Evolutionary conservation across 2,329 filamentous ascomycete genomes (phyloP).

Genomic region (Botrytis medusae): DNA sequence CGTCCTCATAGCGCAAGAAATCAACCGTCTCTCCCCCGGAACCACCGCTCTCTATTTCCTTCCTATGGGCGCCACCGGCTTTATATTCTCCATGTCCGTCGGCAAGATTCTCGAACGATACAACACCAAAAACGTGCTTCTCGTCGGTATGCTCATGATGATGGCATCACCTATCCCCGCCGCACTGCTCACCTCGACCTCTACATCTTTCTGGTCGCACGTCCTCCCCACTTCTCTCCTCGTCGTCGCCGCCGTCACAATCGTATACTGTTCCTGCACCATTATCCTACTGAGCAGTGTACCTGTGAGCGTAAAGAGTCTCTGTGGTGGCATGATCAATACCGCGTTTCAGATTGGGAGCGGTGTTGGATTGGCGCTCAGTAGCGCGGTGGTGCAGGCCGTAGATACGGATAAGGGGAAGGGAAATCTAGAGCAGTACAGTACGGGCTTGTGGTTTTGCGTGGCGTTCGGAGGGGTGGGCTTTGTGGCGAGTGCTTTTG

Average conservation of each 20-base stretch:
- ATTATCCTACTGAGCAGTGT: slow-evolving; percentile 44
- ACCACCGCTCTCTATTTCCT: slow-evolving; percentile 45
- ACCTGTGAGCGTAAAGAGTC: slow-evolving; percentile 44
- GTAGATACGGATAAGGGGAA: slow-evolving; percentile 43
- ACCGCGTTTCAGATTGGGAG: slow-evolving; percentile 47
- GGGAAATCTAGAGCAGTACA: slow-evolving; percentile 40
- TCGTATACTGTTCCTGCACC: slow-evolving; percentile 46
- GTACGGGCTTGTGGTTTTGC: slow-evolving; percentile 46
- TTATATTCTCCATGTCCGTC: slow-evolving; percentile 42
- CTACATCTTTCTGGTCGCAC: background rate
- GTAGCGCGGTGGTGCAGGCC: slow-evolving; percentile 42
- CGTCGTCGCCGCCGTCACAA: slow-evolving; percentile 44
- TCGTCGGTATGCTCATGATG: slow-evolving; percentile 22
- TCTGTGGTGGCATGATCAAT: slow-evolving; percentile 46
- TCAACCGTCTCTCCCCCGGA: slow-evolving; percentile 43
- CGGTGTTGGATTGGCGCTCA: slow-evolving; percentile 44
- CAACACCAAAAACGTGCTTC: slow-evolving; percentile 33
- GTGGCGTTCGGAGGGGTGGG: slow-evolving; percentile 44
- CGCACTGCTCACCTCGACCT: background rate
- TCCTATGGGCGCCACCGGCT: slow-evolving; percentile 45
- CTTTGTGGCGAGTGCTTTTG: slow-evolving; percentile 34
- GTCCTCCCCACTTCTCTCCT: slow-evolving; percentile 27
- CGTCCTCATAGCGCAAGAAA: slow-evolving; percentile 45
- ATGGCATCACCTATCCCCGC: slow-evolving; percentile 11
- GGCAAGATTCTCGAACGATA: slow-evolving; percentile 43